Evolutionary conservation across 164 flowering plant species (phyloP), one percentile per base, ranked within the genome.

Genomic region (Vitis riparia): DNA sequence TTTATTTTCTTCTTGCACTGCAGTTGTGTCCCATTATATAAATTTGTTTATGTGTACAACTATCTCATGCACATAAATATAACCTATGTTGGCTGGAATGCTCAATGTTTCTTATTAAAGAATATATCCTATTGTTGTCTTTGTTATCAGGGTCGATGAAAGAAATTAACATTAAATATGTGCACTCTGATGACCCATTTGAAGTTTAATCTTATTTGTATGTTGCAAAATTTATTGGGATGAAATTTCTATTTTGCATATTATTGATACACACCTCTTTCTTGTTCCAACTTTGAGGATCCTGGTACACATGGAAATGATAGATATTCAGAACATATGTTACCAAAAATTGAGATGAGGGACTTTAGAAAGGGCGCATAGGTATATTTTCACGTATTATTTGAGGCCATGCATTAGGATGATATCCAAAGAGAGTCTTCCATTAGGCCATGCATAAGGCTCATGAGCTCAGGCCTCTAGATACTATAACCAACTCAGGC

Each of bases 261-360:
- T 62, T 17, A 11, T 11, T 50, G 44, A n/a, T 62, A 8, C 29
- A 37, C 29, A 5, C 61, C 53, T 15, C 52, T 60, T 68, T 10
- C 59, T 12, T 70, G 66, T 63, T 67, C 63, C 82, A 96, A 98
- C 83, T 96, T 93, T 78, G 82, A 83, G 75, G 99, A 96, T 89
- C 98, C 96, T 74, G 99, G 99, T 62, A 97, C 97, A 15, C 97
- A 85, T 86, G 99, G 99, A 69, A 86, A 85, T 77, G 98, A 90
- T 56, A 86, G 99, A 78, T 94, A 90, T 78, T 84, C 89, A 15
- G 92, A 89, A 23, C 90, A 84, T 74, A 96, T 96, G 99, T 77
- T 87, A 71, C 99, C 99, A 47, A 97, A 96, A 80, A 79, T 96
- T 62, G 94, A 87, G 67, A 84, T 75, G 79, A 87, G 85, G 62